A percentile compares a stretch with the other conserved stretches of the same genome.
These are phyloP conservation scores for Gypsophila paniculata DNA, from an alignment of 179 eudicot genomes.

Conservation along the genomic window DNA sequence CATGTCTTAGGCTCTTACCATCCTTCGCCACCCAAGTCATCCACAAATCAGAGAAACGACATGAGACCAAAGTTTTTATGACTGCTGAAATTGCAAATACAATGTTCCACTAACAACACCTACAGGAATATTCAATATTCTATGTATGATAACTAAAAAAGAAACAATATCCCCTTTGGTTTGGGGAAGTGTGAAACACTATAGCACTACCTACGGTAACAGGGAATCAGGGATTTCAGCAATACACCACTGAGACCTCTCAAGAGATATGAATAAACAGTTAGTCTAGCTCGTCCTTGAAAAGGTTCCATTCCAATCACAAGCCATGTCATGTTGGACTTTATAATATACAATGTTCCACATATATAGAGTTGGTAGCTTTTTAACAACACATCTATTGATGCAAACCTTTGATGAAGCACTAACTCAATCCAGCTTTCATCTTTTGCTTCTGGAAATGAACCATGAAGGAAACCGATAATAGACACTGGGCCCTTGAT, in stretches of 20 bases:
- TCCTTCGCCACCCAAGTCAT: neutral
- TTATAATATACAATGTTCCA: neutral
- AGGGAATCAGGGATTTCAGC: neutral
- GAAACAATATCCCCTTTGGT: neutral
- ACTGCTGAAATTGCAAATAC: conserved; percentile 1
- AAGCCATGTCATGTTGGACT: neutral
- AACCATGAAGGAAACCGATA: neutral
- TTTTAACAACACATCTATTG: neutral
- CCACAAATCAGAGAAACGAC: conserved; percentile 9
- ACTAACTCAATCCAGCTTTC: neutral
- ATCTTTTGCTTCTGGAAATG: neutral
- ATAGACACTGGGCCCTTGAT: neutral
- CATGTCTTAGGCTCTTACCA: conserved; percentile 3
- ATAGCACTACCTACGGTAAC: neutral
- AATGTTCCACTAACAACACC: neutral
- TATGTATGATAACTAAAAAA: neutral
- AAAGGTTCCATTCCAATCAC: conserved; percentile 1
- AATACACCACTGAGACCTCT: neutral
- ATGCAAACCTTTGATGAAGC: neutral
- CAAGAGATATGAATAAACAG: neutral
- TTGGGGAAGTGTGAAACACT: neutral
- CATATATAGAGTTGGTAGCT: neutral
- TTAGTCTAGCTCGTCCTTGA: neutral
- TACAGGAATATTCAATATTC: neutral
- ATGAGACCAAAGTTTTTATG: conserved; percentile 5